Conservation (phyloP, 768 basidiomycete species). For the Pulveroboletus sp. region DNA sequence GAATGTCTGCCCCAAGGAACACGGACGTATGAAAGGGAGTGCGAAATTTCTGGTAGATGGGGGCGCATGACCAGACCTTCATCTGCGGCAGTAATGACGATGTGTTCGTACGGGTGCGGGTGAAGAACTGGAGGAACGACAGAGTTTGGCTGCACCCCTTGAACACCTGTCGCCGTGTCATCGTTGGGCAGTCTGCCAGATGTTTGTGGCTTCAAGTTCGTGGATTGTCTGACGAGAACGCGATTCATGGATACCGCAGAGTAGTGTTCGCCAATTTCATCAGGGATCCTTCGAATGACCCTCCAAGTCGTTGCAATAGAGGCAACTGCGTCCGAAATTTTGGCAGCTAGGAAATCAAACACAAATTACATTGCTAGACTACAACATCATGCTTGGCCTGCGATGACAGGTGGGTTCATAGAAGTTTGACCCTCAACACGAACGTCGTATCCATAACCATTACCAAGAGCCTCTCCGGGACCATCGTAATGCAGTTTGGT, state of each 20-base stretch:
- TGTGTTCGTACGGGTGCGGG: constrained; percentile 65
- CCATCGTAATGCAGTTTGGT: constrained; percentile 89
- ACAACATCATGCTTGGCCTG: constrained; percentile 28
- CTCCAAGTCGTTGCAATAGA: neutral
- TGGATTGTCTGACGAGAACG: constrained; percentile 22
- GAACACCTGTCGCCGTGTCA: constrained; percentile 5
- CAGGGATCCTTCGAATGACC: neutral
- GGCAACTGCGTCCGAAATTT: constrained; percentile 3
- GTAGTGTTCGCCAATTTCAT: neutral
- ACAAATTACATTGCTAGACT: constrained; percentile 19
- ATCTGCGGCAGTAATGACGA: constrained; percentile 54
- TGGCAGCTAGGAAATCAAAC: no score
- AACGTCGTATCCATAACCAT: constrained; percentile 77
- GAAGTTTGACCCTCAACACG: constrained; percentile 58
- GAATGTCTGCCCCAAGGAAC: constrained; percentile 58
- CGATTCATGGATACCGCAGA: no score
- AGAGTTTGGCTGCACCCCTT: constrained; percentile 54
- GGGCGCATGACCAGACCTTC: constrained; percentile 68
- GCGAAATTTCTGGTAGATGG: constrained; percentile 33
- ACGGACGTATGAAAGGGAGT: constrained; percentile 38
- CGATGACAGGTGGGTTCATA: constrained; percentile 41
- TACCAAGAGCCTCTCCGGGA: constrained; percentile 63
- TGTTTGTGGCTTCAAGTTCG: constrained; percentile 4
- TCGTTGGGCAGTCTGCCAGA: neutral
- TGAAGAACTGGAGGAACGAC: constrained; percentile 68